Evolutionary conservation across 495 filamentous ascomycete genomes (phyloP).

Genomic region (Aspergillus panamensis): DNA sequence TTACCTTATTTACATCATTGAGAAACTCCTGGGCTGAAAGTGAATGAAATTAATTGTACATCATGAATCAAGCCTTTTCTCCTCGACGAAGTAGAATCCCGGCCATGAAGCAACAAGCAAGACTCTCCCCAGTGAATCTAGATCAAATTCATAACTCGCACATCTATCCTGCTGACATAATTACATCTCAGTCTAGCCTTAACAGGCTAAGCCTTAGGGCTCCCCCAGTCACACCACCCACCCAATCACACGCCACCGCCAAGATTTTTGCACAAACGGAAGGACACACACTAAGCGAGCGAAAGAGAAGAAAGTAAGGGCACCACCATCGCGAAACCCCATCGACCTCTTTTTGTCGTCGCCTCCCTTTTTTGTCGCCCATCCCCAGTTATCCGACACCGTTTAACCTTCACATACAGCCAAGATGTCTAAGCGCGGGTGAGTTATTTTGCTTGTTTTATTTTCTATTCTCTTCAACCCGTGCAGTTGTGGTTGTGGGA

Average conservation of each 20-base stretch:
- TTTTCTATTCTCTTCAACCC: not conserved
- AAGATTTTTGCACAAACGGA: slow-evolving; percentile 41
- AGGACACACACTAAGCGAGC: slow-evolving; percentile 48
- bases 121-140: too few relatives aligned
- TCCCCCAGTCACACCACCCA: slow-evolving; percentile 8
- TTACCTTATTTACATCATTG: not conserved
- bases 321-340: slow-evolving; percentile 31
- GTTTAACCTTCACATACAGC: slow-evolving; percentile 41
- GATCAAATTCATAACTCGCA: too few relatives aligned
- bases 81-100: too few relatives aligned
- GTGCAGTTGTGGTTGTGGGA: not conserved
- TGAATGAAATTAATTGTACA: not conserved
- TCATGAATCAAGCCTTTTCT: not conserved
- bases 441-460: slow-evolving; percentile 26
- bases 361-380: slow-evolving; percentile 32
- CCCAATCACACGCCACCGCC: slow-evolving; percentile 33
- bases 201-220: slow-evolving; percentile 42
- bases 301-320: not conserved
- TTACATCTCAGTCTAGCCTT: slow-evolving; percentile 6
- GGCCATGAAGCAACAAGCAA: too few relatives aligned
- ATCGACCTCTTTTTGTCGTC: slow-evolving; percentile 19
- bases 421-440: slow-evolving; percentile 59
- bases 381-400: slow-evolving; percentile 42
- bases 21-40: not conserved
- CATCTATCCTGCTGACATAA: too few relatives aligned